Evolutionary conservation across 192 early-diverging fungal species (phyloP), one percentile per base, ranked within the genome.

Genomic region (Spizellomyces sp.): DNA sequence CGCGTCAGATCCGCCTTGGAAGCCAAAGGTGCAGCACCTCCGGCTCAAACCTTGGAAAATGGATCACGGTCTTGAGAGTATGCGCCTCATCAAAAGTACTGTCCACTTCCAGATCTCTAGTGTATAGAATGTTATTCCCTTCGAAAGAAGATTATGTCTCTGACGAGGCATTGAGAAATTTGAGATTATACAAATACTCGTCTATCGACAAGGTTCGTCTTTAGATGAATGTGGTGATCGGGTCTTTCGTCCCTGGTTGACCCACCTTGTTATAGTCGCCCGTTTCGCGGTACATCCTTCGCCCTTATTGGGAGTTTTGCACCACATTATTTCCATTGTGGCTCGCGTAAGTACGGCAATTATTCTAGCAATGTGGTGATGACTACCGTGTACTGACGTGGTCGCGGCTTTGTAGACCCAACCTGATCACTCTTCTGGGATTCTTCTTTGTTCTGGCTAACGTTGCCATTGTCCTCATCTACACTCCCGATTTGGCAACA

Each of bases 301-400:
- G 78, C 36, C 93, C 89, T 71, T 96, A 95, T 78, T 96, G 95
- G 95, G 92, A 92, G 74, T 92, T 90, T 87, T 88, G 90, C 15
- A 90, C 95, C 42, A 90, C 88, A 9, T 76, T 94, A 56, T 94
- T 96, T 76, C 95, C 95, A 15, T 79, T 90, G 74, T 96, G 94
- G 94, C 88, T 96, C 87, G 95, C 95, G 91, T 17, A 89, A 89
- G 64, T 85, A 82, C 85, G 12, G 17, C 59, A 89, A 61, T 84
- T 82, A 84, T 21, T 17, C 15, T 61, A 36, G 27, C 52, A 3
- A 54, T 54, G 15, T 55, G 15, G 52, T 3, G 15, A 15, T 15
- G 52, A 3, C 67, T 14, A 58, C 10, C 64, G 21, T 65, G 17
- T 61, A 7, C 8, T 73, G 58, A 19, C 2, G 6, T 27, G 8